Base-by-base conservation (phyloP, 129 eudicot species). In the Solidago caesia region DNA sequence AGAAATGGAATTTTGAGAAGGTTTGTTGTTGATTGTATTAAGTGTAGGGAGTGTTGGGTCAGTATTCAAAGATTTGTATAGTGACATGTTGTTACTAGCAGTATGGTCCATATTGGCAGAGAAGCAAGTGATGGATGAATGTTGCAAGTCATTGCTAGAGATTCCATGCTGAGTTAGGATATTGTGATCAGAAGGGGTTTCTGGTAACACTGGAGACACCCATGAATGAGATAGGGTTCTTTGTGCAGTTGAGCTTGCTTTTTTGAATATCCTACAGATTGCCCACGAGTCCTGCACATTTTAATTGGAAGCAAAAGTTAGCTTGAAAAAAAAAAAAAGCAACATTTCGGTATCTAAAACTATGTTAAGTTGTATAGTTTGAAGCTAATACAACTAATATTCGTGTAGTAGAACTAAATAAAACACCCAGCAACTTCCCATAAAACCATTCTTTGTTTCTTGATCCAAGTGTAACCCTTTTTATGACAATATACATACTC, bases 181-280 rank as follows among this genome's bases (percentile, higher is more conserved):
- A 39, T 84, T 66, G 64, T 68, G 79, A 58, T 66, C 64, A 73
- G 78, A 53, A 79, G 87, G 61, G 45, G 71, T 74, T 72, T 81
- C 77, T 51, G 84, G 82, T 52, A 82, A 62, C 47, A 79, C 68
- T 63, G 92, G 87, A 39, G 96, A 85, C 56, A 81, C 92, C 98
- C 98, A 89, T 64, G 98, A 90, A 74, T 88, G 90, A 70, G 96
- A 84, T 27, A 84, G 72, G 8, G 96, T 87, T 80, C 96, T 87
- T 64, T 87, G 97, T 67, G 91, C 80, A 44, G 79, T 78, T 11
- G 98, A 85, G 93, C 76, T 90, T 44, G 93, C 89, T 87, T 94
- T 94, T 89, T 90, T 94, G 87, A 90, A 94, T 56, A 94, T 94
- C 79, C 94, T 94, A 76, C 98, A 94, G 13, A 94, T 94, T 70